These are phyloP conservation scores for Artemisia tridentata DNA, from an alignment of 129 eudicot species.

Conservation along the genomic window DNA sequence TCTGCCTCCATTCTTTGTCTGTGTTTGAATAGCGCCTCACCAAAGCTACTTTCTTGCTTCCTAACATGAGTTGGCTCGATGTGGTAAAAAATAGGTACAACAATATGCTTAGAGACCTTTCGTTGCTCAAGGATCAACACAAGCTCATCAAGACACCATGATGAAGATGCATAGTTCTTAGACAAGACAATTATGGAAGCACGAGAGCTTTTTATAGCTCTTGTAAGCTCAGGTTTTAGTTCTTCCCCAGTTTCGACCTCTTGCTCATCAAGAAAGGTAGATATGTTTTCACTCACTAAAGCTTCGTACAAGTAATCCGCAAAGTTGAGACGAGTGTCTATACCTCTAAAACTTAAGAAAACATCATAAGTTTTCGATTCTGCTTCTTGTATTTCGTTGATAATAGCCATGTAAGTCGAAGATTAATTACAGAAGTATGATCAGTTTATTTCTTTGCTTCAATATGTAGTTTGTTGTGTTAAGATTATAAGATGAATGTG, in stretches of 20 bases:
- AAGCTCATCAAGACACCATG: conserved; percentile 11
- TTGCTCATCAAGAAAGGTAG: conserved; percentile 13
- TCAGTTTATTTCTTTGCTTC: no score
- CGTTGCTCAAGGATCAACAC: conserved; percentile 1
- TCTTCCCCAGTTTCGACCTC: conserved; percentile 6
- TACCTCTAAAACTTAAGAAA: conserved; percentile 14
- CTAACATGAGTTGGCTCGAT: background rate
- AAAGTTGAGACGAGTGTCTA: background rate
- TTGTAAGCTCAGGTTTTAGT: background rate
- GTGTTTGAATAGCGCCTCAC: background rate
- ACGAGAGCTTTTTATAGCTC: background rate
- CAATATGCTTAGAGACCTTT: background rate
- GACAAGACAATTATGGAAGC: conserved; percentile 5
- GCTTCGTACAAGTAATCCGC: background rate
- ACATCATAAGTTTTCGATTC: background rate
- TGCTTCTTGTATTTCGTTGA: background rate
- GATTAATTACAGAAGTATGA: no score
- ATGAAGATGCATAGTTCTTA: background rate
- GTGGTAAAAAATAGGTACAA: conserved; percentile 1
- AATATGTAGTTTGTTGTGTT: no score
- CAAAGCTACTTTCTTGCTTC: conserved; percentile 4
- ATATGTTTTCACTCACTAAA: background rate
- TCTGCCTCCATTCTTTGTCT: background rate
- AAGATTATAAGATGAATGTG: background rate
- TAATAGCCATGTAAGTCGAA: background rate